Percentiles rank a stretch among this genome's conserved stretches.
Evolutionary conservation across 345 rosid species (phyloP).

Genomic region (Iberis pinnata): DNA sequence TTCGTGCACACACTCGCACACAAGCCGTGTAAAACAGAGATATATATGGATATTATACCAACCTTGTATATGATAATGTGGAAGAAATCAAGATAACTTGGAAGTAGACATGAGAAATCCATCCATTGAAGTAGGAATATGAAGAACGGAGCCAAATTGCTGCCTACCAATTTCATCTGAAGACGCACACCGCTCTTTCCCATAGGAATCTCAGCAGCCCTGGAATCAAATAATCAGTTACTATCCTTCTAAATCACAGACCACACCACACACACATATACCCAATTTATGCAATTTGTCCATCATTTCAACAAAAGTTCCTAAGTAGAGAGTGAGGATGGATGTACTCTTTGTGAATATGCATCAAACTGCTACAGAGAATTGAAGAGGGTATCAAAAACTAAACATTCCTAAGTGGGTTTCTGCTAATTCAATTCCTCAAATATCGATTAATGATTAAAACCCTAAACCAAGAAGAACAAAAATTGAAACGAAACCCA

Average conservation of each 20-base stretch:
- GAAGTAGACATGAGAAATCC: slow-evolving; percentile 80
- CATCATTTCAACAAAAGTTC: too few relatives aligned
- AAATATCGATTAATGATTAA: background rate
- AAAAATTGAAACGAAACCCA: slow-evolving; percentile 13
- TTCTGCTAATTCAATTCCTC: background rate
- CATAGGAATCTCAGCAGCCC: slow-evolving; percentile 86
- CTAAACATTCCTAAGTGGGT: background rate
- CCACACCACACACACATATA: background rate
- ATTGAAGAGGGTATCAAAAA: too few relatives aligned
- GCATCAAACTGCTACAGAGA: too few relatives aligned
- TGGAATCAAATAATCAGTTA: slow-evolving; percentile 17
- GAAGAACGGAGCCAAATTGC: slow-evolving; percentile 75
- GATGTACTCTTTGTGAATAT: too few relatives aligned
- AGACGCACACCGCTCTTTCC: slow-evolving; percentile 63
- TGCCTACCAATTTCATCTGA: slow-evolving; percentile 82
- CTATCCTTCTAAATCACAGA: background rate
- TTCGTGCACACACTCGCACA: background rate
- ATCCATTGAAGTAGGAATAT: slow-evolving; percentile 76
- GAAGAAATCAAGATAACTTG: slow-evolving; percentile 75
- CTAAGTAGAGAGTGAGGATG: too few relatives aligned
- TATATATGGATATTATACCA: slow-evolving; percentile 1
- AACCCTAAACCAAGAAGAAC: slow-evolving; percentile 17
- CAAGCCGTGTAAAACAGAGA: background rate
- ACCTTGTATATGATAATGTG: slow-evolving; percentile 84
- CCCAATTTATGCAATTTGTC: too few relatives aligned